Percentiles rank a stretch among this genome's conserved stretches.
Evolutionary conservation across 2,329 filamentous ascomycete genomes (phyloP).

Genomic region (Saccharata proteae): DNA sequence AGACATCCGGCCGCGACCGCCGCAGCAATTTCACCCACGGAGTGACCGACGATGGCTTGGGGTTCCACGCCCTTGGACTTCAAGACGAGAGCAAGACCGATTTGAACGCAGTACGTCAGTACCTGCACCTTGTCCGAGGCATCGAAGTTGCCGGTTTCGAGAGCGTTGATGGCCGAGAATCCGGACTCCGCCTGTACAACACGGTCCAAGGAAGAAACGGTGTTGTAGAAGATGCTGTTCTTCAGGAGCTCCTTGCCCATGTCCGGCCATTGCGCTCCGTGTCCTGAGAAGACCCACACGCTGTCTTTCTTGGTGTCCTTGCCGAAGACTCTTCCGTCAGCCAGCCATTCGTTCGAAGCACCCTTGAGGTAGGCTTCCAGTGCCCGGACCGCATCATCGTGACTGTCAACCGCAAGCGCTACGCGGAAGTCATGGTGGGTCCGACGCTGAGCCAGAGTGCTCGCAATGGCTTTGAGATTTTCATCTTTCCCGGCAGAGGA

Average conservation of each 20-base stretch:
- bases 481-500: conserved; percentile 8
- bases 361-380: conserved; percentile 13
- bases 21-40: conserved; percentile 31
- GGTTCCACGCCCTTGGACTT: conserved; percentile 19
- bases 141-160: conserved; percentile 15
- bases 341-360: neutral
- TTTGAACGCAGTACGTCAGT: conserved; percentile 26
- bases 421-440: conserved; percentile 21
- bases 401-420: conserved; percentile 14
- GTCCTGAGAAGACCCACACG: conserved; percentile 32
- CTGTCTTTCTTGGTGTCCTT: conserved; percentile 12
- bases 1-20: conserved; percentile 23
- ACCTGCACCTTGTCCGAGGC: conserved; percentile 20
- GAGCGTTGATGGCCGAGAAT: conserved; percentile 12
- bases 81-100: conserved; percentile 21
- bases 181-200: conserved; percentile 12
- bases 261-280: conserved; percentile 31
- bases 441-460: conserved; percentile 20
- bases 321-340: conserved; percentile 9
- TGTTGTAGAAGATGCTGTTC: conserved; percentile 14
- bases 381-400: conserved; percentile 13
- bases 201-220: conserved; percentile 17
- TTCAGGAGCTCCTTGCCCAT: conserved; percentile 28
- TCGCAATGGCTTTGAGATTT: conserved; percentile 13
- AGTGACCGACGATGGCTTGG: conserved; percentile 29